These are phyloP conservation scores for Phaeotremella skinneri DNA, from an alignment of 768 basidiomycete species.

Conservation along the genomic window DNA sequence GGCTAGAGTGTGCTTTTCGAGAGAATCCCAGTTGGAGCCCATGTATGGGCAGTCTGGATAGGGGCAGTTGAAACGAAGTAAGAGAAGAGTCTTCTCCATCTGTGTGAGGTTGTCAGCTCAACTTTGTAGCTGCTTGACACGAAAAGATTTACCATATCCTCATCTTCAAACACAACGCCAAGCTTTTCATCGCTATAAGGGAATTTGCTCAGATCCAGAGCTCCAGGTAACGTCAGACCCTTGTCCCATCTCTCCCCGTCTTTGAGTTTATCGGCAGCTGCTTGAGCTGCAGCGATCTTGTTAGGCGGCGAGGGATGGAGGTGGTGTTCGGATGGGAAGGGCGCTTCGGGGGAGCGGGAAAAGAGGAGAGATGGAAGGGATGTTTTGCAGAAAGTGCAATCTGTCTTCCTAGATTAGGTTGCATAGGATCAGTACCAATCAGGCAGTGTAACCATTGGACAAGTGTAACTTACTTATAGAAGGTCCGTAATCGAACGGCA, in stretches of 20 bases:
- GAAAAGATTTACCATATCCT: slow-evolving; percentile 57
- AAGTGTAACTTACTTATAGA: slow-evolving; percentile 65
- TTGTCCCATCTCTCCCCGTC: slow-evolving; percentile 34
- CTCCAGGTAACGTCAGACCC: slow-evolving; percentile 38
- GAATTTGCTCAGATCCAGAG: slow-evolving; percentile 38
- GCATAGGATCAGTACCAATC: neutral
- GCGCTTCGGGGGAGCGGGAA: slow-evolving; percentile 37
- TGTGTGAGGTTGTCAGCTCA: slow-evolving; percentile 13
- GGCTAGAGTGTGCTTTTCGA: slow-evolving; percentile 77
- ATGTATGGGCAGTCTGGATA: slow-evolving; percentile 77
- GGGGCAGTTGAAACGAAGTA: slow-evolving; percentile 93
- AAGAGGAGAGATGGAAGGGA: slow-evolving; percentile 40
- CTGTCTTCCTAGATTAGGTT: slow-evolving; percentile 58
- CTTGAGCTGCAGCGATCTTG: slow-evolving; percentile 35
- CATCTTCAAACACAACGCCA: slow-evolving; percentile 77
- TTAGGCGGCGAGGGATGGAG: slow-evolving; percentile 29
- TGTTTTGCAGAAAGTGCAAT: slow-evolving; percentile 92
- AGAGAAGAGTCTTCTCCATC: slow-evolving; percentile 89
- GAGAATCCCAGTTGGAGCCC: slow-evolving; percentile 81
- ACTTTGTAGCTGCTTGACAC: neutral
- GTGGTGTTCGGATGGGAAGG: slow-evolving; percentile 41
- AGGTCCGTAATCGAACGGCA: slow-evolving; percentile 75
- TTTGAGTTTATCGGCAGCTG: slow-evolving; percentile 30
- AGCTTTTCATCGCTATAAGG: slow-evolving; percentile 54
- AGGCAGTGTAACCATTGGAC: neutral